phyloP scores from a whole-genome alignment of 257 asterid genomes.

The Marsdenia floribunda region DNA sequence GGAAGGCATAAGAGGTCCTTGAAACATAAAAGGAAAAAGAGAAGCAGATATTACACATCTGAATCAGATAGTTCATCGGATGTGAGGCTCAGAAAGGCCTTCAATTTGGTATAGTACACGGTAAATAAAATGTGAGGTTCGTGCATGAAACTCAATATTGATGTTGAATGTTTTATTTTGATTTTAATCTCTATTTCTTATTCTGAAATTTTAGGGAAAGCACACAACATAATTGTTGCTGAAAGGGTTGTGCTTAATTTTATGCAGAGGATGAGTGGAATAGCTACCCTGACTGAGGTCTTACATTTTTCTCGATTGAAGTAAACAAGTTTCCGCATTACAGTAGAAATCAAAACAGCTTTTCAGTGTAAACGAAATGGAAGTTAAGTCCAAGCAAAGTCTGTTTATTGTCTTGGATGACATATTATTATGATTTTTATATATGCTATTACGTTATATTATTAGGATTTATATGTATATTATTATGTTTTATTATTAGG shows the following conservation, averaged over 20 bases:
- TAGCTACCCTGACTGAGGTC: conserved; percentile 94
- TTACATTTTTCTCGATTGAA: too few relatives aligned
- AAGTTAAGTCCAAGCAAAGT: too few relatives aligned
- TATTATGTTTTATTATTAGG: too few relatives aligned
- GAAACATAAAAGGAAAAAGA: conserved; percentile 62
- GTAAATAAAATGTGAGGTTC: conserved; percentile 31
- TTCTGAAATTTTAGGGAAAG: conserved; percentile 53
- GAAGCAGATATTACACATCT: conserved; percentile 69
- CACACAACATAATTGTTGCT: conserved; percentile 83
- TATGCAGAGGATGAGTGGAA: conserved; percentile 99
- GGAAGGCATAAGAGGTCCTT: conserved; percentile 78
- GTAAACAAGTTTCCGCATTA: too few relatives aligned
- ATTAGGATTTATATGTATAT: too few relatives aligned
- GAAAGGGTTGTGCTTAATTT: conserved; percentile 97
- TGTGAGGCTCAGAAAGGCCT: conserved; percentile 76
- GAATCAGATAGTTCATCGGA: conserved; percentile 85
- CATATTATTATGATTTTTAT: too few relatives aligned
- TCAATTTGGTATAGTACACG: conserved; percentile 84
- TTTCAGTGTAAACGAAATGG: too few relatives aligned
- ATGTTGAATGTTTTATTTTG: conserved; percentile 4
- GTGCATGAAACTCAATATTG: conserved; percentile 5
- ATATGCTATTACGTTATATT: too few relatives aligned
- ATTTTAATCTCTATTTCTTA: conserved; percentile 12
- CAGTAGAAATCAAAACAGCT: too few relatives aligned
- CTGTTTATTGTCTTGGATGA: too few relatives aligned